Evolutionary conservation across 78 protist species (phyloP).

Genomic region (Goniomonas avonlea): DNA sequence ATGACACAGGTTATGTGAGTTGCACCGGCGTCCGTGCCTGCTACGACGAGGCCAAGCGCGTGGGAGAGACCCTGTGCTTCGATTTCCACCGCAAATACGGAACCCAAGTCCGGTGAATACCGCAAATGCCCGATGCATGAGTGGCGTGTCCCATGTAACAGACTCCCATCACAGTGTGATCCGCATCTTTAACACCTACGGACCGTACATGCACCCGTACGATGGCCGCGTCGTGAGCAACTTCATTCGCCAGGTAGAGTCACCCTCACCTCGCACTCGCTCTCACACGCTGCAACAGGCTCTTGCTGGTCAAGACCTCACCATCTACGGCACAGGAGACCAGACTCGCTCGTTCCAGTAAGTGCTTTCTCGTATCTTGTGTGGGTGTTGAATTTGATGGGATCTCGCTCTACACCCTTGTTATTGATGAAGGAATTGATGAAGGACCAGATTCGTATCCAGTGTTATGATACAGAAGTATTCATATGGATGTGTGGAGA

Average conservation of each 20-base stretch:
- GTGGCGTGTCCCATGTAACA: too few species aligned
- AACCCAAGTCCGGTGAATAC: background rate
- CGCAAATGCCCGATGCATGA: too few species aligned
- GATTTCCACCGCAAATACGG: background rate
- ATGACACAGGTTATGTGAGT: slow-evolving; percentile 31
- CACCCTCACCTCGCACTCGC: background rate
- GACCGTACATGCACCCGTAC: slow-evolving; percentile 69
- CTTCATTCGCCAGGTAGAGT: slow-evolving; percentile 61
- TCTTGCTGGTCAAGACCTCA: slow-evolving; percentile 39
- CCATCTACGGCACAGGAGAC: slow-evolving; percentile 69
- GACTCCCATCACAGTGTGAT: too few species aligned
- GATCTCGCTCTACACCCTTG: too few species aligned
- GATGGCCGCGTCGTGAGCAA: slow-evolving; percentile 81
- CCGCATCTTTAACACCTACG: slow-evolving; percentile 82
- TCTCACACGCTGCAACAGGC: slow-evolving; percentile 24
- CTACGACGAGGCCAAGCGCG: slow-evolving; percentile 87
- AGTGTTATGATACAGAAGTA: too few species aligned
- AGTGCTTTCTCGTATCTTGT: background rate
- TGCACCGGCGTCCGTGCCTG: slow-evolving; percentile 69
- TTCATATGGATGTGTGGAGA: too few species aligned
- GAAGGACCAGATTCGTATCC: too few species aligned
- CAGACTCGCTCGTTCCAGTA: slow-evolving; percentile 71
- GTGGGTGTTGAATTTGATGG: slow-evolving; percentile 8
- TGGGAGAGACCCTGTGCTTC: slow-evolving; percentile 75
- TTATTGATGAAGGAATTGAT: too few species aligned